phyloP scores from a whole-genome alignment of 2,329 filamentous ascomycete genomes.

The Aspergillus sp. region DNA sequence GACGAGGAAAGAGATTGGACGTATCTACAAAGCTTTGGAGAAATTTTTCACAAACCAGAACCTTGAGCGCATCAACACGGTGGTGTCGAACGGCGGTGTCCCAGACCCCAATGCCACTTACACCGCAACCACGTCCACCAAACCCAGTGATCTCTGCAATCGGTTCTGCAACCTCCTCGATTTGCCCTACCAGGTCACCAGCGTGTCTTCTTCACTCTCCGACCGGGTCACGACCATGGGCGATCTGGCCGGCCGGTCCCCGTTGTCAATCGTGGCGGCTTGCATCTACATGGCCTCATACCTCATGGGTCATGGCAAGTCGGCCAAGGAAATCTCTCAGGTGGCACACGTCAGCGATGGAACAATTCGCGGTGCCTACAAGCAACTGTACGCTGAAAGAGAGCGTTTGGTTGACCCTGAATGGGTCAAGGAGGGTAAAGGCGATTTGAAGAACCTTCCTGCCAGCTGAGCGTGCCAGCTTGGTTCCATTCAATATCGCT shows the following conservation, averaged over 20 bases:
- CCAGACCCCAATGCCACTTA: slow-evolving; percentile 51
- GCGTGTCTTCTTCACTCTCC: slow-evolving; percentile 71
- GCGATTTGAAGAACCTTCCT: slow-evolving; percentile 64
- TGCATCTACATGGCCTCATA: slow-evolving; percentile 95
- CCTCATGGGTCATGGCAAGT: slow-evolving; percentile 68
- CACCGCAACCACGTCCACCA: slow-evolving; percentile 66
- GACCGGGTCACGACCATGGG: slow-evolving; percentile 67
- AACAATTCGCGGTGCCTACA: slow-evolving; percentile 93
- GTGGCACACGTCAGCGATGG: slow-evolving; percentile 91
- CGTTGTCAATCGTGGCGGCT: slow-evolving; percentile 84
- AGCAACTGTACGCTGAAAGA: slow-evolving; percentile 67
- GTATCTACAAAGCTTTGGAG: slow-evolving; percentile 89
- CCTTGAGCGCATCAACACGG: slow-evolving; percentile 46
- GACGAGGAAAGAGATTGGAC: slow-evolving; percentile 92
- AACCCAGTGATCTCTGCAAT: slow-evolving; percentile 73
- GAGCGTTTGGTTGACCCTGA: slow-evolving; percentile 66
- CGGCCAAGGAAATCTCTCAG: slow-evolving; percentile 75
- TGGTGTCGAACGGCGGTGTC: slow-evolving; percentile 45
- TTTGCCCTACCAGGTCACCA: slow-evolving; percentile 66
- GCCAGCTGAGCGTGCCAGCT: slow-evolving; percentile 24
- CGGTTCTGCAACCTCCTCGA: slow-evolving; percentile 83
- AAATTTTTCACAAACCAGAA: slow-evolving; percentile 73
- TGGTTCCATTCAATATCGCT: no score
- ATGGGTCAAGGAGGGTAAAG: slow-evolving; percentile 65
- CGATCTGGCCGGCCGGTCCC: slow-evolving; percentile 83